Conservation (phyloP, 768 basidiomycete species). For the Naganishia kalamii region DNA sequence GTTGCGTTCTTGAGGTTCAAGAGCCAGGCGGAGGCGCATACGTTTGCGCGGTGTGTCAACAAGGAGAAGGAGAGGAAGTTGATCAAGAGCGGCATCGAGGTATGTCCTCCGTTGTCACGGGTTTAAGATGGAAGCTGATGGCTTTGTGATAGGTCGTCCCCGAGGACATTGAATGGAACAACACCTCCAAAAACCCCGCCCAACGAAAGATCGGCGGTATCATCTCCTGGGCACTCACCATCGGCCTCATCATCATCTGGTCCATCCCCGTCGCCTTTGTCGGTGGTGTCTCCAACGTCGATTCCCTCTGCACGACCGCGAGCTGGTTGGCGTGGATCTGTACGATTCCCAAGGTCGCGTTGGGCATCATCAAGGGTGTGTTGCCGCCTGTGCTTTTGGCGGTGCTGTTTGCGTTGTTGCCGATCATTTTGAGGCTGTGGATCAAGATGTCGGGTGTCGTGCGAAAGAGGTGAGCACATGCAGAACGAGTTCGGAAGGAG, state of each 20-base stretch:
- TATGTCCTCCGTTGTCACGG: background rate
- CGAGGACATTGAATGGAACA: constrained; percentile 45
- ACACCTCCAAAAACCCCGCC: constrained; percentile 43
- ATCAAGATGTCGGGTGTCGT: constrained; percentile 41
- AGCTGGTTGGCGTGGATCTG: constrained; percentile 46
- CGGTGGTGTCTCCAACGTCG: constrained; percentile 45
- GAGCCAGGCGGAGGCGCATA: constrained; percentile 44
- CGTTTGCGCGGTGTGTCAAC: constrained; percentile 39
- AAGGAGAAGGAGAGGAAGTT: constrained; percentile 38
- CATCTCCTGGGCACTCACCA: constrained; percentile 44
- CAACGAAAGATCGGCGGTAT: constrained; percentile 36
- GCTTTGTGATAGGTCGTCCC: constrained; percentile 32
- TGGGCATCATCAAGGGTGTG: constrained; percentile 46
- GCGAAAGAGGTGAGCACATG: constrained; percentile 33
- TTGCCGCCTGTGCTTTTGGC: constrained; percentile 45
- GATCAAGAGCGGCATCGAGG: constrained; percentile 38
- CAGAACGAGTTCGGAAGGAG: background rate
- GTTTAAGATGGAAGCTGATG: background rate
- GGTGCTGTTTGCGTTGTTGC: constrained; percentile 46
- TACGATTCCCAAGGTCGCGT: constrained; percentile 28
- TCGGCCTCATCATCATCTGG: constrained; percentile 47
- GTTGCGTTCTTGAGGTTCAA: constrained; percentile 43
- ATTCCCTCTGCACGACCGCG: constrained; percentile 35
- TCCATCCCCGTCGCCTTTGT: constrained; percentile 42
- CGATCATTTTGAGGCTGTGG: constrained; percentile 41